Evolutionary conservation across 805 yeast genomes (phyloP), one percentile per base, ranked within the genome.

Genomic region (Candida broadrunensis): DNA sequence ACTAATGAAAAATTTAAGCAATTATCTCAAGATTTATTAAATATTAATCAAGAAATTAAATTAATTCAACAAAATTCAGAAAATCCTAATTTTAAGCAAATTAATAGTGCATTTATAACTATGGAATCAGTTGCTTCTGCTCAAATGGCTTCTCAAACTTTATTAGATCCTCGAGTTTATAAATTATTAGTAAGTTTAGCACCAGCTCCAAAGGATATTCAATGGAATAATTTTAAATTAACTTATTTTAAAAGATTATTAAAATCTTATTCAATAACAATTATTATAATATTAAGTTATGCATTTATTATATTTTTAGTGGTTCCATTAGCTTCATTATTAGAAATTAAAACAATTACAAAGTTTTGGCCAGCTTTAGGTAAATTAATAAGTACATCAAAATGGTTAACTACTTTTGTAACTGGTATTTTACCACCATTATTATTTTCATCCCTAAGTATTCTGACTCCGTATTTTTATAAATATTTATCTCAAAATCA

Each of bases 391-490:
- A 52, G 75, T 30, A 63, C 70, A 36, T 78, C 80, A 23, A 72
- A 75, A 35, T 69, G 75, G 70, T 52, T 74, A 20, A 70, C 80
- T 19, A 74, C 81, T 0, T 60, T 78, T 37, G 81, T 80, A 17
- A 78, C 83, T 4, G 84, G 84, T 63, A 68, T 80, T 41, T 62
- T 80, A 52, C 85, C 85, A 12, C 81, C 85, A 11, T 70, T 78
- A 42, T 71, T 80, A 41, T 80, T 78, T 59, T 71, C 83, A 3
- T 49, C 77, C 41, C 67, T 80, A 52, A 79, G 78, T 52, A 63
- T 76, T 21, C 58, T 63, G 33, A 56, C 80, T 29, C 85, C 85
- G 2, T 80, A 78, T 54, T 72, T 77, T 38, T 79, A 78, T 49
- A 64, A 74, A 15, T 75, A 62, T 44, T 63, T 80, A 25, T 67